Conservation (phyloP, 257 asterid species). For the Rauvolfia tetraphylla region DNA sequence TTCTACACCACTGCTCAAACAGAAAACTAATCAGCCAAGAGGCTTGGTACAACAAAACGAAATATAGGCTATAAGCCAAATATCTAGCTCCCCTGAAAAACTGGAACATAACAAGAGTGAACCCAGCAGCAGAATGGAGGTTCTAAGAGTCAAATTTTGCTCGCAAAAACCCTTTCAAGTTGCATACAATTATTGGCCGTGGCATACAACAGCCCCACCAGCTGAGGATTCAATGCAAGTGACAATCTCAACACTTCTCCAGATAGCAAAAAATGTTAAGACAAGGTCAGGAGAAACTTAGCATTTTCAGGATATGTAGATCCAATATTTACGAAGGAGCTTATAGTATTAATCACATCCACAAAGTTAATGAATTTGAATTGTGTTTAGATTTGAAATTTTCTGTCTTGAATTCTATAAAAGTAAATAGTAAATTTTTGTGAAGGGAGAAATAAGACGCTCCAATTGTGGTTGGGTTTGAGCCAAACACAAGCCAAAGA, state of each 20-base stretch:
- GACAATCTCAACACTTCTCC: background rate
- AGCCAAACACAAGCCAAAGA: too few species aligned
- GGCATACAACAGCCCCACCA: background rate
- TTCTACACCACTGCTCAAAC: background rate
- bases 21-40: background rate
- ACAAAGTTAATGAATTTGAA: background rate
- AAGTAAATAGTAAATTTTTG: too few species aligned
- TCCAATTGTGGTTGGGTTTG: too few species aligned
- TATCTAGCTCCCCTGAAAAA: background rate
- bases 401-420: too few species aligned
- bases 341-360: background rate
- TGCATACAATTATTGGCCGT: background rate
- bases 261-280: background rate
- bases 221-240: background rate
- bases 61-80: background rate
- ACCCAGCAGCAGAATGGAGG: background rate
- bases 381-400: too few species aligned
- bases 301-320: background rate
- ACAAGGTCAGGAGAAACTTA: background rate
- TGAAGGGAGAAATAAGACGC: too few species aligned
- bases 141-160: background rate
- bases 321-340: background rate
- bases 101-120: background rate
- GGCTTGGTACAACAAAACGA: too few species aligned
- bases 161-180: background rate